These are phyloP conservation scores for Xylaria sp. DNA, from an alignment of 2,329 filamentous ascomycete species.

Conservation along the genomic window DNA sequence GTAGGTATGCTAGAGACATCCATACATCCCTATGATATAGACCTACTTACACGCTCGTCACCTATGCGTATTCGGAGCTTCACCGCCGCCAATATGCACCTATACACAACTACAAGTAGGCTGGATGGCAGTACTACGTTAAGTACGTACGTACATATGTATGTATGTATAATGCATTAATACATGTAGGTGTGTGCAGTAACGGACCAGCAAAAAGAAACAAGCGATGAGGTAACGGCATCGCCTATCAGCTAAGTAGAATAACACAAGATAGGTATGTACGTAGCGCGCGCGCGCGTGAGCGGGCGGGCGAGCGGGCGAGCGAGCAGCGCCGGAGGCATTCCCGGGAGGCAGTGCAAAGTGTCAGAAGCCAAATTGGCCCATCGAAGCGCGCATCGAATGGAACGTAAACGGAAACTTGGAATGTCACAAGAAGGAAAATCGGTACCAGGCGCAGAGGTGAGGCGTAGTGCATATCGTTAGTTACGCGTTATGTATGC, in stretches of 20 bases:
- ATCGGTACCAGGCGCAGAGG: constrained; percentile 6
- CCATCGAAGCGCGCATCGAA: neutral
- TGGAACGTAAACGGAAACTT: constrained; percentile 28
- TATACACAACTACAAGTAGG: neutral
- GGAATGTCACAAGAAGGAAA: constrained; percentile 29
- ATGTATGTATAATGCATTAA: too few species aligned
- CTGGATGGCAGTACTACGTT: too few species aligned
- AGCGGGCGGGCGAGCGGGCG: neutral
- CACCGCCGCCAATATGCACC: neutral
- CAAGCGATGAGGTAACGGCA: neutral
- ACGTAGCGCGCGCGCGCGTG: neutral
- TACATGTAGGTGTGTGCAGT: too few species aligned
- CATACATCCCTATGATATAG: too few species aligned
- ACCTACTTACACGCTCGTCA: too few species aligned
- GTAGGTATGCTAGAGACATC: neutral
- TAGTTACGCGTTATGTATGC: constrained; percentile 27
- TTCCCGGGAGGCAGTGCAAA: constrained; percentile 7
- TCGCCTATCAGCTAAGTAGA: neutral
- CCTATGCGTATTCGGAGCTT: neutral
- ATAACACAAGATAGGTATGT: too few species aligned
- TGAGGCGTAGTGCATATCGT: constrained; percentile 11
- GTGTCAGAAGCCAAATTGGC: constrained; percentile 5
- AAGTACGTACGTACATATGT: too few species aligned
- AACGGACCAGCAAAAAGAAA: too few species aligned
- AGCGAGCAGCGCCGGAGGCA: constrained; percentile 4